A percentile compares a stretch with the other conserved stretches of the same genome.
These are phyloP conservation scores for Priceomyces castillae DNA, from an alignment of 805 yeast species.

Conservation along the genomic window DNA sequence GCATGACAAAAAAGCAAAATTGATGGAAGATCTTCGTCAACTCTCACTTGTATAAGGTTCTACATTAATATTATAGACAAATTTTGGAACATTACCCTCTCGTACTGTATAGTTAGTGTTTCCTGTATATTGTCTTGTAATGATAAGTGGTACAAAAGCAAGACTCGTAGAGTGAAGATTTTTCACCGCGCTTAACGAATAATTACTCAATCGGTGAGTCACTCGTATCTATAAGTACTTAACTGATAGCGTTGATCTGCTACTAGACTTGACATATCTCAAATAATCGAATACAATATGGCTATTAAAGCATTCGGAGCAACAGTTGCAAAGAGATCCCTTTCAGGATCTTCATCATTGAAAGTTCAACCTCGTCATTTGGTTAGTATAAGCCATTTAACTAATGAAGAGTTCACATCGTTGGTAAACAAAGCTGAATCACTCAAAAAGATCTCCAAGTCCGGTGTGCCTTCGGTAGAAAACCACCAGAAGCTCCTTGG, in stretches of 20 bases:
- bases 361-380: conserved; percentile 60
- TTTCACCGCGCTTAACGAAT: conserved; percentile 12
- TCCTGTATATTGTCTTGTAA: no score
- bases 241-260: not conserved
- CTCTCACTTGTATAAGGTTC: not conserved
- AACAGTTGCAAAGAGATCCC: conserved; percentile 9
- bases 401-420: conserved; percentile 65
- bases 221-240: not conserved
- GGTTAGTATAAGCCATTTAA: conserved; percentile 74
- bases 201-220: conserved; percentile 12
- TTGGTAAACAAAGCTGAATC: conserved; percentile 71
- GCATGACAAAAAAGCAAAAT: not conserved
- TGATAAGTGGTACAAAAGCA: not conserved
- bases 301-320: conserved; percentile 10
- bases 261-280: conserved; percentile 5
- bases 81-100: no score
- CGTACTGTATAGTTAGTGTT: no score
- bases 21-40: not conserved
- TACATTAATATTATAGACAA: no score
- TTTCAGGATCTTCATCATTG: conserved; percentile 8
- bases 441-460: conserved; percentile 62
- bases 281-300: not conserved
- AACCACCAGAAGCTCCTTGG: conserved; percentile 63
- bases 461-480: conserved; percentile 39
- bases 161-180: conserved; percentile 6